Percentiles rank a stretch among this genome's conserved stretches.
phyloP scores from a whole-genome alignment of 768 basidiomycete species.

The Podaxis mareebaensis region DNA sequence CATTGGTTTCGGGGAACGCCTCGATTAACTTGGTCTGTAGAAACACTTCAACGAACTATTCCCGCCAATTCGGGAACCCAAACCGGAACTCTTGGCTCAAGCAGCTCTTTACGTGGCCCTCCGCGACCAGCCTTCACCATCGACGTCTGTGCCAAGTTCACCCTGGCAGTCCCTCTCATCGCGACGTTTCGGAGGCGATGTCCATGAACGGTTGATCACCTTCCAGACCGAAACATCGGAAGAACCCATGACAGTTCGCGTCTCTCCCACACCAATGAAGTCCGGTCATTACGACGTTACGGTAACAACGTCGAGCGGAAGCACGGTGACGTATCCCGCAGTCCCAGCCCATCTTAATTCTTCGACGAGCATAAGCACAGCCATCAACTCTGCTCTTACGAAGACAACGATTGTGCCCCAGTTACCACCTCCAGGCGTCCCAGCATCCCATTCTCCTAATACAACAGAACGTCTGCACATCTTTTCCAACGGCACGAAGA shows the following conservation, averaged over 20 bases:
- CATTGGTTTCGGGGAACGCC: neutral
- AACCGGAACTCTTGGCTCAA: conserved; percentile 68
- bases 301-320: conserved; percentile 36
- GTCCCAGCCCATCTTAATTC: conserved; percentile 60
- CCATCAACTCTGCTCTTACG: conserved; percentile 48
- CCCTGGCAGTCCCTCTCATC: conserved; percentile 75
- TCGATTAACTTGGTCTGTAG: conserved; percentile 36
- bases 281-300: conserved; percentile 52
- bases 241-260: conserved; percentile 40
- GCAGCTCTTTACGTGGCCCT: conserved; percentile 77
- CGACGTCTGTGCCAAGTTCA: conserved; percentile 32
- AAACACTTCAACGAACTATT: conserved; percentile 86
- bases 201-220: conserved; percentile 58
- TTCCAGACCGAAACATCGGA: conserved; percentile 54
- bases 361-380: conserved; percentile 52
- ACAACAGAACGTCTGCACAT: conserved; percentile 78
- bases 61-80: conserved; percentile 58
- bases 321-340: conserved; percentile 39
- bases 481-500: conserved; percentile 64
- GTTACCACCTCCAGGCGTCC: conserved; percentile 49
- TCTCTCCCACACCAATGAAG: conserved; percentile 35
- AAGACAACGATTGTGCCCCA: conserved; percentile 79
- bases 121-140: conserved; percentile 48
- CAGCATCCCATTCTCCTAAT: conserved; percentile 53
- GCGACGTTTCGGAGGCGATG: conserved; percentile 78